phyloP scores from a whole-genome alignment of 257 asterid species.

The Penstemon newberryi region DNA sequence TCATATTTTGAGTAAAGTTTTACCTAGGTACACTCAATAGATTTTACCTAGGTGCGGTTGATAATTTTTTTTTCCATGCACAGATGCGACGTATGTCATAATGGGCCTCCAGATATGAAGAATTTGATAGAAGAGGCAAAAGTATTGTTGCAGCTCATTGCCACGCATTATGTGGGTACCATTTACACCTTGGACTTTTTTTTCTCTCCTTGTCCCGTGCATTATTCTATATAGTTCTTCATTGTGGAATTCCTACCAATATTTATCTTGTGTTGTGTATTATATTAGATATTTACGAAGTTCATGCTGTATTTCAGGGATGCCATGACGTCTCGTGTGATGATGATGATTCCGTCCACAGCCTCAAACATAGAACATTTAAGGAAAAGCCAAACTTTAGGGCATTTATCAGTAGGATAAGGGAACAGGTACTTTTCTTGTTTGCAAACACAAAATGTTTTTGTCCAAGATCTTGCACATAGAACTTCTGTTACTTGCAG shows the following conservation, averaged over 20 bases:
- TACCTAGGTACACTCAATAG: neutral
- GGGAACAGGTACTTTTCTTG: constrained; percentile 57
- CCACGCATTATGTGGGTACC: constrained; percentile 51
- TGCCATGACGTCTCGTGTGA: constrained; percentile 37
- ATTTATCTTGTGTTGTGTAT: constrained; percentile 13
- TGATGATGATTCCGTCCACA: constrained; percentile 32
- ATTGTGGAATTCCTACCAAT: neutral
- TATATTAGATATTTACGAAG: constrained; percentile 15
- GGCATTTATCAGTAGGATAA: constrained; percentile 54
- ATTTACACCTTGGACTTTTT: constrained; percentile 13
- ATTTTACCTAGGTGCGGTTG: neutral
- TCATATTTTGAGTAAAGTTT: constrained; percentile 8
- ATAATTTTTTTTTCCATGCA: constrained; percentile 21
- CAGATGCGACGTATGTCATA: constrained; percentile 72
- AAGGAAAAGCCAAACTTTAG: constrained; percentile 51
- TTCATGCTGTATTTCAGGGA: constrained; percentile 38
- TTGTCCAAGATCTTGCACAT: constrained; percentile 4
- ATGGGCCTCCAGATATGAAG: constrained; percentile 69
- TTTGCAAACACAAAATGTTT: neutral
- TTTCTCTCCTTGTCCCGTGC: neutral
- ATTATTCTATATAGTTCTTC: constrained; percentile 7
- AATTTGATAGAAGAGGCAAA: constrained; percentile 57
- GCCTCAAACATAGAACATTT: constrained; percentile 32
- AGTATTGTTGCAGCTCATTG: constrained; percentile 54
- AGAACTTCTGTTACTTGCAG: constrained; percentile 4